Evolutionary conservation across 495 filamentous ascomycete genomes (phyloP), one percentile per base, ranked within the genome.

Genomic region (Penicillium pulvis): DNA sequence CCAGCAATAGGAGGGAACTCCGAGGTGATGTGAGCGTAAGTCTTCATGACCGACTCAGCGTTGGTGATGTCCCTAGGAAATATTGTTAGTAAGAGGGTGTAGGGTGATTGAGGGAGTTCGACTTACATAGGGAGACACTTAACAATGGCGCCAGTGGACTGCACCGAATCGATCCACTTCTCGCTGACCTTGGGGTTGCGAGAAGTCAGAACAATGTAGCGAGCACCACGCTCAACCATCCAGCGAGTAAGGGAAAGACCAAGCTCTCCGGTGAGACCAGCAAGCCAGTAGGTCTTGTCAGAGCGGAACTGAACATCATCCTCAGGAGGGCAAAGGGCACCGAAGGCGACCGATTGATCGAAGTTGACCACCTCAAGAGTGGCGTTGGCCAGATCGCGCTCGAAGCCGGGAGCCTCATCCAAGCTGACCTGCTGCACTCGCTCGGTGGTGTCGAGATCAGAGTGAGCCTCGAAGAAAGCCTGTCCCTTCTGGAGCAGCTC

Each of bases 1-100:
- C 66, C 66, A 6, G 57, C 66, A 41, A 69, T 59, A 0, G 60
- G 63, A 12, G 66, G 66, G 31, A 60, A 33, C 24, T 50, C 47
- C 4, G 24, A 17, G n/a, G 30, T 28, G n/a, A 50, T 50, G 24
- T 28, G 17, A 4, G 17, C 16, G 12, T 50, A 50, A 6, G 30
- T 50, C 30, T 50, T 30, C 24, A 23, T 19, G 47, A 50, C 47
- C 17, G 24, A 30, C 16, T 50, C 24, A 19, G 16, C 16, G 14
- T 50, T 50, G 47, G 47, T 50, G 14, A 50, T 33, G n/a, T 50
- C 47, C 24, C 44, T 47, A 14, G 16, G 33, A 14, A 41, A 41
- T 11, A 41, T 41, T 41, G 16, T 41, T 41, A 41, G 39, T n/a
- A 41, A 1, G 33, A 41, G 3, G 16, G 16, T 41, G 16, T 14